Percentiles rank a stretch among this genome's conserved stretches.
Conservation (phyloP, 768 basidiomycete genomes). For the Lactifluus subvellereus region DNA sequence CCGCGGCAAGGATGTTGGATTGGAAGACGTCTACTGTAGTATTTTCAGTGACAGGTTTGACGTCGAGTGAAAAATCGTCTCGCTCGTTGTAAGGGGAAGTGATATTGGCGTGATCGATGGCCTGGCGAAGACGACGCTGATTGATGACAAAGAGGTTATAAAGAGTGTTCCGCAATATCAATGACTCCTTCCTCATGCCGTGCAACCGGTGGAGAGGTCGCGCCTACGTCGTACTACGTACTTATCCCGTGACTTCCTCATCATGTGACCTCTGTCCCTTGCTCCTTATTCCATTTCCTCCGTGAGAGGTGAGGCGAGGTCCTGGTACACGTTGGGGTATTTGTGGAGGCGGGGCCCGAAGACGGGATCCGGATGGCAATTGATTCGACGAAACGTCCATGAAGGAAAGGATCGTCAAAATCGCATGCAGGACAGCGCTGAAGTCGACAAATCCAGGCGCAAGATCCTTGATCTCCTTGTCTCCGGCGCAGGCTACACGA, state of each 20-base stretch:
- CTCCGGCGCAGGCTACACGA: too few species aligned
- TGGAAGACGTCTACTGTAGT: neutral
- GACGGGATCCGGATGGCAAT: neutral
- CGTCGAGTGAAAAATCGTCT: neutral
- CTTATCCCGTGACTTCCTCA: too few species aligned
- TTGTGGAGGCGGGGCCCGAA: neutral
- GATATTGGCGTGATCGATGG: too few species aligned
- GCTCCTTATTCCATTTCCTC: neutral
- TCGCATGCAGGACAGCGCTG: neutral
- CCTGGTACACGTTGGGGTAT: neutral
- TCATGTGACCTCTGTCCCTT: too few species aligned
- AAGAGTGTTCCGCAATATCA: too few species aligned
- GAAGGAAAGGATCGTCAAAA: neutral
- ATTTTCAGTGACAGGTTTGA: neutral
- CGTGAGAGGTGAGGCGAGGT: neutral
- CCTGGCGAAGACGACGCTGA: too few species aligned
- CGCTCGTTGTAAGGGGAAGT: too few species aligned
- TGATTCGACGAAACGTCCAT: neutral
- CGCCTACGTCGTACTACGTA: too few species aligned
- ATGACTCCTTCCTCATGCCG: too few species aligned
- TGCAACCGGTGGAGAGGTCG: too few species aligned
- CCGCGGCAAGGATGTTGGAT: neutral
- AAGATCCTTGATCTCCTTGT: neutral
- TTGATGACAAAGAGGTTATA: too few species aligned
- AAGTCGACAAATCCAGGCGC: neutral